phyloP scores from a whole-genome alignment of 2,329 filamentous ascomycete genomes.

The Ceratocystis smalleyi region DNA sequence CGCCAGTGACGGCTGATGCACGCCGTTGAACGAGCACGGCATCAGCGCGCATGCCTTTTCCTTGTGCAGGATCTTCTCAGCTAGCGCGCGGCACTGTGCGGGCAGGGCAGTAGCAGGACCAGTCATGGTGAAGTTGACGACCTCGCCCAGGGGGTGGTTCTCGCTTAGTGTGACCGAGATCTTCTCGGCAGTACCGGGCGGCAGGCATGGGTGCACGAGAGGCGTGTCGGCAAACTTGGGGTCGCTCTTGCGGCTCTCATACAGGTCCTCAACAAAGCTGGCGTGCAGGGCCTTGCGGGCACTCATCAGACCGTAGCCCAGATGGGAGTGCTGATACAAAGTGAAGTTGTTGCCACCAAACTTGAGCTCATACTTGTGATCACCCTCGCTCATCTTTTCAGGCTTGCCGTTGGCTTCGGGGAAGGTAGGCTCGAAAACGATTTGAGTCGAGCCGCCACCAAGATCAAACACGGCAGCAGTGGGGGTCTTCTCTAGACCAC shows the following conservation, averaged over 20 bases:
- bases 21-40: slow-evolving; percentile 96
- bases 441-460: slow-evolving; percentile 92
- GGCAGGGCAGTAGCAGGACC: slow-evolving; percentile 62
- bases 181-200: slow-evolving; percentile 53
- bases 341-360: slow-evolving; percentile 86
- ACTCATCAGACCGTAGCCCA: slow-evolving; percentile 92
- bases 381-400: slow-evolving; percentile 69
- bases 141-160: slow-evolving; percentile 47
- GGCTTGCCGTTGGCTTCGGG: slow-evolving; percentile 57
- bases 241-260: slow-evolving; percentile 44
- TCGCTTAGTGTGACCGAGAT: slow-evolving; percentile 57
- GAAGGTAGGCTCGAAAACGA: slow-evolving; percentile 95
- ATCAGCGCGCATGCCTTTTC: slow-evolving; percentile 64
- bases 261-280: slow-evolving; percentile 55
- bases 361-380: slow-evolving; percentile 85
- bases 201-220: slow-evolving; percentile 73
- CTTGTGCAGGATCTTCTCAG: slow-evolving; percentile 84
- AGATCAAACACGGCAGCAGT: slow-evolving; percentile 94
- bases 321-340: slow-evolving; percentile 94
- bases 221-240: slow-evolving; percentile 54
- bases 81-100: slow-evolving; percentile 76
- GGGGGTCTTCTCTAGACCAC: slow-evolving; percentile 71
- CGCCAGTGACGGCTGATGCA: slow-evolving; percentile 80
- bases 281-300: slow-evolving; percentile 77
- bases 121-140: slow-evolving; percentile 66